phyloP scores from a whole-genome alignment of 305 asterid species.

The Solanum chacoense region DNA sequence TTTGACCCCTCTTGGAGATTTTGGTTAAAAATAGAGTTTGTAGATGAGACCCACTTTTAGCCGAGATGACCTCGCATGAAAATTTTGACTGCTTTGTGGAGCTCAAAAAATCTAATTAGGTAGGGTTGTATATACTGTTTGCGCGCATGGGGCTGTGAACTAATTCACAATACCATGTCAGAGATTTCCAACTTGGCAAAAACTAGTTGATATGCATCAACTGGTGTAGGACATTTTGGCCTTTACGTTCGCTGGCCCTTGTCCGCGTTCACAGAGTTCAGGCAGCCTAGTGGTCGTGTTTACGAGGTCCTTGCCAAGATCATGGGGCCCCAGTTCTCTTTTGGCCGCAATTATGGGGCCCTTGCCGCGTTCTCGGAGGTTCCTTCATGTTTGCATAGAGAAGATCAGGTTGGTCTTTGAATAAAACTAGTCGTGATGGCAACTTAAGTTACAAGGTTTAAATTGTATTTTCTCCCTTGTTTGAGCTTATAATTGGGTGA shows the following conservation, averaged over 20 bases:
- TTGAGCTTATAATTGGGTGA: background rate
- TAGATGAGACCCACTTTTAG: background rate
- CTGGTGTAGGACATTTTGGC: background rate
- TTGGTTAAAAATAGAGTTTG: background rate
- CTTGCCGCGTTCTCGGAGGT: fast-evolving
- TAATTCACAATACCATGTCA: background rate
- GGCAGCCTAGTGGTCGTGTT: background rate
- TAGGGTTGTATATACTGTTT: background rate
- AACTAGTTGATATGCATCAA: background rate
- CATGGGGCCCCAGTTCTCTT: background rate
- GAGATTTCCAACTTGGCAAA: background rate
- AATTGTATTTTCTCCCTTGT: background rate
- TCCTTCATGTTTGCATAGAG: background rate
- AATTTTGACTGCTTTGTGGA: background rate
- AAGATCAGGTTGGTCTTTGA: background rate
- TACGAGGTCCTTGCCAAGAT: background rate
- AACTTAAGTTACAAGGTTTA: background rate
- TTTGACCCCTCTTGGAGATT: background rate
- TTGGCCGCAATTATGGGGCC: fast-evolving
- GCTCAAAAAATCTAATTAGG: background rate
- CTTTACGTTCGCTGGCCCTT: background rate
- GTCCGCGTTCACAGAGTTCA: background rate
- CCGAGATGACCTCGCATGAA: background rate
- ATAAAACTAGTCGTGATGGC: background rate
- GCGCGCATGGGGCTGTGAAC: background rate